A percentile compares a stretch with the other conserved stretches of the same genome.
phyloP scores from a whole-genome alignment of 106 monocot species.

The Amphibolis antarctica region DNA sequence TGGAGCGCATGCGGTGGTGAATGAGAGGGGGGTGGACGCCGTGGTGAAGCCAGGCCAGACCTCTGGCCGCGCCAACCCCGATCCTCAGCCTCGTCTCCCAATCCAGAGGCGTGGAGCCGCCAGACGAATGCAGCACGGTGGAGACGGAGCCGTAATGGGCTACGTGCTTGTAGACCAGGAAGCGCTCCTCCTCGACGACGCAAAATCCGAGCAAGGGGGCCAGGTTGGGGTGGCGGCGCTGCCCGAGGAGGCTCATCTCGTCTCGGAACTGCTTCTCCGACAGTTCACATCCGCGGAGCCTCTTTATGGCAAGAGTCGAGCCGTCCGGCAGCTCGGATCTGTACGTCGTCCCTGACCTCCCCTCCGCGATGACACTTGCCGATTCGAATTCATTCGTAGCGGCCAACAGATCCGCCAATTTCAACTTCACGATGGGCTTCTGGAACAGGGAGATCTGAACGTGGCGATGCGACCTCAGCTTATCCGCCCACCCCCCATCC shows the following conservation, averaged over 20 bases:
- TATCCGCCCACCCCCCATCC: slow-evolving; percentile 33
- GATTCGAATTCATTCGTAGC: slow-evolving; percentile 58
- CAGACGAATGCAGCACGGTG: slow-evolving; percentile 7
- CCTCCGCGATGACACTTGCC: slow-evolving; percentile 36
- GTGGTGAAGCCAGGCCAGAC: slow-evolving; percentile 83
- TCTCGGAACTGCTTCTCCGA: slow-evolving; percentile 60
- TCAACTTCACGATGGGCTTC: slow-evolving; percentile 83
- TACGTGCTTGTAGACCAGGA: slow-evolving; percentile 81
- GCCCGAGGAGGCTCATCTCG: slow-evolving; percentile 48
- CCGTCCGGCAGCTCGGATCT: slow-evolving; percentile 59
- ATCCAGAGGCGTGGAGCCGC: slow-evolving; percentile 19
- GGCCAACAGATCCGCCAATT: slow-evolving; percentile 65
- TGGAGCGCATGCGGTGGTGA: slow-evolving; percentile 54
- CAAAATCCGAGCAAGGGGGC: slow-evolving; percentile 74
- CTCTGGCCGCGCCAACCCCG: slow-evolving; percentile 55
- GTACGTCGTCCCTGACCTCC: slow-evolving; percentile 56
- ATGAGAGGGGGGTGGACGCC: slow-evolving; percentile 43
- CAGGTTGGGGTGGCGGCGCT: slow-evolving; percentile 70
- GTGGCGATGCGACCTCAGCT: slow-evolving; percentile 35
- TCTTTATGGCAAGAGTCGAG: slow-evolving; percentile 65
- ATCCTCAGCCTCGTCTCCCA: slow-evolving; percentile 57
- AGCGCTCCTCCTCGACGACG: slow-evolving; percentile 65
- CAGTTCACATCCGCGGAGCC: slow-evolving; percentile 42
- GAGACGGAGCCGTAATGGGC: slow-evolving; percentile 41
- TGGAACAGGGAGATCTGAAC: slow-evolving; percentile 64